phyloP scores from a whole-genome alignment of 129 eudicot species.

The Flaveria trinervia region DNA sequence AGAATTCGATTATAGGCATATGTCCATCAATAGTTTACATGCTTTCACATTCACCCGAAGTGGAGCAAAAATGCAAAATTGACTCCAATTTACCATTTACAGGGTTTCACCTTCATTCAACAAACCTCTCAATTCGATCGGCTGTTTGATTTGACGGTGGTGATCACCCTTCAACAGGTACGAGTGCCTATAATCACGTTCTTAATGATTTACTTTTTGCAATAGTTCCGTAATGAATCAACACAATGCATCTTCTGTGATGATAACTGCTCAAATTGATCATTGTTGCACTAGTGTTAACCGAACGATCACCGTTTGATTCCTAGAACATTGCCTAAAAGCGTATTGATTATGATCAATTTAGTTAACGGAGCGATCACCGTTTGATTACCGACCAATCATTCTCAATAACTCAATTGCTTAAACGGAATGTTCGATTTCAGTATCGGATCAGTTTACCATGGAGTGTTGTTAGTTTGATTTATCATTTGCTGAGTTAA shows the following conservation, averaged over 20 bases:
- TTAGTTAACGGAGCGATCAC: constrained; percentile 1
- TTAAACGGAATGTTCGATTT: not conserved
- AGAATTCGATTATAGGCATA: too few relatives aligned
- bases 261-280: constrained; percentile 3
- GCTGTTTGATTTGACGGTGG: not conserved
- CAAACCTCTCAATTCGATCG: not conserved
- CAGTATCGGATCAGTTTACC: too few relatives aligned
- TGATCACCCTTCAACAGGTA: constrained; percentile 6
- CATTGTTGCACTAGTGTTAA: not conserved
- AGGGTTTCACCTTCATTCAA: not conserved
- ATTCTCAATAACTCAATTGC: not conserved
- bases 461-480: not conserved
- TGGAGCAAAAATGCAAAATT: too few relatives aligned
- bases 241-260: not conserved
- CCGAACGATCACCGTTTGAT: not conserved
- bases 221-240: not conserved
- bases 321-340: not conserved
- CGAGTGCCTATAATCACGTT: not conserved
- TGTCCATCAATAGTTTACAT: too few relatives aligned
- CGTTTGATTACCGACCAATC: constrained; percentile 3
- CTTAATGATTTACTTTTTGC: not conserved
- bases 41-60: too few relatives aligned
- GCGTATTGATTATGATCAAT: not conserved
- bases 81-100: not conserved
- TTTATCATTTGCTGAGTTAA: not conserved